A percentile compares a stretch with the other conserved stretches of the same genome.
Conservation (phyloP, 495 filamentous ascomycete genomes). For the Neurospora sp. region DNA sequence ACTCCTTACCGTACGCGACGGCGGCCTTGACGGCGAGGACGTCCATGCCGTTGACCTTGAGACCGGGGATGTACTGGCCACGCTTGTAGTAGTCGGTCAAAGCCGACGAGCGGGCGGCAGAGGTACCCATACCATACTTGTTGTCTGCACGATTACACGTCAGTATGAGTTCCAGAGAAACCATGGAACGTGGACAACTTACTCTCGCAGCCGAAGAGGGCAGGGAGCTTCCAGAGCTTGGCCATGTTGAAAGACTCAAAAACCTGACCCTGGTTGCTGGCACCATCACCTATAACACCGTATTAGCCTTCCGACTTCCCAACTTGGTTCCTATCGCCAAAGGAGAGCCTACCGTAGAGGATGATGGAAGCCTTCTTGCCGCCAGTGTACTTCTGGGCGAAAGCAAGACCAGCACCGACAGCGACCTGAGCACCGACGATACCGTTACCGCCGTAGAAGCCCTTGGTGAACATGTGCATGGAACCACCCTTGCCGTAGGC, state of each 20-base stretch:
- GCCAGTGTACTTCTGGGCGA: constrained; percentile 88
- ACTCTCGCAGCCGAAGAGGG: constrained; percentile 98
- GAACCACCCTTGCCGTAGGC: constrained; percentile 97
- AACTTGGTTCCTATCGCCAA: neutral
- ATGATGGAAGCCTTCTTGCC: constrained; percentile 76
- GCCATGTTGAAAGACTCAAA: constrained; percentile 99
- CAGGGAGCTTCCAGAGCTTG: constrained; percentile 93
- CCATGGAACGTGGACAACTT: constrained; percentile 26
- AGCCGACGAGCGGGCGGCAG: constrained; percentile 85
- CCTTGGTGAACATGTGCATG: constrained; percentile 99
- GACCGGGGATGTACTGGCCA: constrained; percentile 97
- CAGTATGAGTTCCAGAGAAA: neutral
- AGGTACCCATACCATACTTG: constrained; percentile 99
- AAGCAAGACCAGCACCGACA: constrained; percentile 91
- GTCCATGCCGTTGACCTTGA: constrained; percentile 99
- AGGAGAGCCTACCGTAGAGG: constrained; percentile 56
- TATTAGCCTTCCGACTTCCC: constrained; percentile 1
- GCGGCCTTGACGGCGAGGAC: constrained; percentile 96
- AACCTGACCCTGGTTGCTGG: constrained; percentile 96
- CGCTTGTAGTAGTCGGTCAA: constrained; percentile 99
- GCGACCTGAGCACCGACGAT: constrained; percentile 98
- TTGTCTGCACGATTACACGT: constrained; percentile 56
- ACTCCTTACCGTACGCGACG: constrained; percentile 83
- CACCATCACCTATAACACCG: constrained; percentile 54
- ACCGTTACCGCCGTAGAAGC: constrained; percentile 97